Evolutionary conservation across 2,329 filamentous ascomycete species (phyloP), one percentile per base, ranked within the genome.

Genomic region (Polychaeton citri): DNA sequence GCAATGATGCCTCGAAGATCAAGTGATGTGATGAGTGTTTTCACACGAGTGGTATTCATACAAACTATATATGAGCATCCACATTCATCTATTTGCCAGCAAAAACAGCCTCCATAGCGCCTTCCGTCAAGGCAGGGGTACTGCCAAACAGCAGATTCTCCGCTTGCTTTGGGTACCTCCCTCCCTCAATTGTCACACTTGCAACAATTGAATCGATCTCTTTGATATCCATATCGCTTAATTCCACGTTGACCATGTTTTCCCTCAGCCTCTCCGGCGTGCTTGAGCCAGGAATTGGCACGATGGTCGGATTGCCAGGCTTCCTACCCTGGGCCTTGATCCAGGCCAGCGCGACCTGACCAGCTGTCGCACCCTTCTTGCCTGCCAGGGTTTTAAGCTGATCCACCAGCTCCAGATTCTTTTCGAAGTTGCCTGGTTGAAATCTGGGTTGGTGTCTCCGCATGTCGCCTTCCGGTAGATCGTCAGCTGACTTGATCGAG

Each of bases 401-500:
- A 5, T 64, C 44, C 7, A 76, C 73, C 4, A 85, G 65, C 50
- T 74, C 57, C 6, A 82, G 47, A 54, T 84, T 85, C 51, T 69
- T 66, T 24, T 69, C 61, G 46, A 84, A 79, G 41, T 71, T 72
- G 8, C 69, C 76, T 2, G 66, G 62, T 42, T 72, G 66, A 59
- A 82, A 83, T 16, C 76, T 67, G 4, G 78, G 77, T 16, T 65
- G 50, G 13, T 44, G 35, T 15, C 49, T 53, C 16, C 67, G 56
- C 28, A 62, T 47, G 49, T 74, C 70, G 24, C 63, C 62, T 32
- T 71, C 58, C 3, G 66, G 65, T 24, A 82, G 57, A 45, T 82
- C 78, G 2, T 69, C 63, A 1, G 48, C 42, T 5, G 53, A 61
- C 49, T 64, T 68, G 47, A 72, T 58, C 42, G 67, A 52, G 1